These are phyloP conservation scores for Hypsizygus ulmarius DNA, from an alignment of 1,284 basidiomycete species.

Conservation along the genomic window DNA sequence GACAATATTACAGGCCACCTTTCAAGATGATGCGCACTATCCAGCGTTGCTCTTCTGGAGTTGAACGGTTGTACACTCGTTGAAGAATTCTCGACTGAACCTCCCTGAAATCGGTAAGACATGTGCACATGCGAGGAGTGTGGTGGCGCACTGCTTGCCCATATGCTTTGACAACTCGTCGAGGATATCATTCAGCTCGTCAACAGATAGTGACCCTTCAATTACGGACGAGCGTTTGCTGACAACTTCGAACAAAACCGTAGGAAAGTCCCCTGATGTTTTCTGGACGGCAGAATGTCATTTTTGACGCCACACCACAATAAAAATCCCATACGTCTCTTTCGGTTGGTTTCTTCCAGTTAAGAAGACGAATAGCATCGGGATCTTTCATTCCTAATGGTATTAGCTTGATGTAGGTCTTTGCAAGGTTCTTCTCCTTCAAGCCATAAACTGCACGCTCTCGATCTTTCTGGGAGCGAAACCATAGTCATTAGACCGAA, in stretches of 20 bases:
- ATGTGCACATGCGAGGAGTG: background rate
- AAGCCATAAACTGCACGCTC: conserved; percentile 87
- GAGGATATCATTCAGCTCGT: conserved; percentile 76
- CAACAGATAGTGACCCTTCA: conserved; percentile 71
- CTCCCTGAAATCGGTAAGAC: conserved; percentile 46
- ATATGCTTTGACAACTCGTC: conserved; percentile 71
- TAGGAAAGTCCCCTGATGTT: conserved; percentile 82
- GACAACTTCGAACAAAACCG: conserved; percentile 82
- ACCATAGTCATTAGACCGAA: conserved; percentile 8
- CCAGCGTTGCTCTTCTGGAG: conserved; percentile 87
- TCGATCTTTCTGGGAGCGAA: conserved; percentile 71
- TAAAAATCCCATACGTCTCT: conserved; percentile 43
- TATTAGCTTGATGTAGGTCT: conserved; percentile 85
- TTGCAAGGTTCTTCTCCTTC: conserved; percentile 90
- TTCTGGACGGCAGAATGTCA: conserved; percentile 38
- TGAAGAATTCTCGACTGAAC: conserved; percentile 73
- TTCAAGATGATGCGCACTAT: conserved; percentile 91
- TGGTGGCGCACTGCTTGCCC: conserved; percentile 58
- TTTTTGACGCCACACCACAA: background rate
- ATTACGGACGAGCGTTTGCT: conserved; percentile 81
- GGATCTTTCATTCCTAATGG: conserved; percentile 76
- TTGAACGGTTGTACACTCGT: conserved; percentile 73
- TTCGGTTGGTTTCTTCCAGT: conserved; percentile 88
- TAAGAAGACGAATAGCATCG: conserved; percentile 75
- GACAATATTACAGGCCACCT: conserved; percentile 43